Base-by-base conservation (phyloP, 2,329 filamentous ascomycete species). In the Fusarium sp. region DNA sequence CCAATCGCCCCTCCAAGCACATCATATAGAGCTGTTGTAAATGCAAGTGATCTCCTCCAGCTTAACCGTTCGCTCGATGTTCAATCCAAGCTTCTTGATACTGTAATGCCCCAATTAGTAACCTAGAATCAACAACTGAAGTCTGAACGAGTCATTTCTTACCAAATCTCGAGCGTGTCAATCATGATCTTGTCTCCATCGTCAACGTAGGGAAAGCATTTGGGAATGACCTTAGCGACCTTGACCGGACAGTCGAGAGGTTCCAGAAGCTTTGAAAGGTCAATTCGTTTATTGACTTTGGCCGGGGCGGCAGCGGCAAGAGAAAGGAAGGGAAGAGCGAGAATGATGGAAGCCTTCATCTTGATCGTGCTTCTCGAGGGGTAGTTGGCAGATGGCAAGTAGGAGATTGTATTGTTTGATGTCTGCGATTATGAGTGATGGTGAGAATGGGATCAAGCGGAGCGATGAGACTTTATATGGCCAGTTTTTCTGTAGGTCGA, bases 321-420 rank as follows among this genome's bases (percentile, higher is more conserved):
- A 11, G 18, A 28, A 12, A 61, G 9, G 12, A 23, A 20, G 0
- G 55, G 56, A 6, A 62, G 30, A 14, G 56, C 16, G 1, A 62
- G 18, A 5, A 62, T 25, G 23, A 62, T 2, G 10, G 45, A 62
- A 18, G 23, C 20, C 30, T 62, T 62, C 59, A 62, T 62, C 2
- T 23, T 21, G 20, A 13, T 21, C 18, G 9, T 25, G 32, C 32
- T 51, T 16, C 8, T 28, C 12, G 14, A 42, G 6, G 1, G 5
- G 3, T 41, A 7, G 11, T 28, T 5, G 11, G 10, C 11, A 18
- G 13, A 34, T 18, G 9, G 21, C 13, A 21, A 21, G 21, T 13
- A 18, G 37, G 5, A 18, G 32, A 18, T 34, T 18, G 14, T 21
- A 14, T 13, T 20, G 8, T 51, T 14, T 27, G 16, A 8, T 16